Base-by-base conservation (phyloP, 2,329 filamentous ascomycete species). In the Pseudogymnoascus sp. region DNA sequence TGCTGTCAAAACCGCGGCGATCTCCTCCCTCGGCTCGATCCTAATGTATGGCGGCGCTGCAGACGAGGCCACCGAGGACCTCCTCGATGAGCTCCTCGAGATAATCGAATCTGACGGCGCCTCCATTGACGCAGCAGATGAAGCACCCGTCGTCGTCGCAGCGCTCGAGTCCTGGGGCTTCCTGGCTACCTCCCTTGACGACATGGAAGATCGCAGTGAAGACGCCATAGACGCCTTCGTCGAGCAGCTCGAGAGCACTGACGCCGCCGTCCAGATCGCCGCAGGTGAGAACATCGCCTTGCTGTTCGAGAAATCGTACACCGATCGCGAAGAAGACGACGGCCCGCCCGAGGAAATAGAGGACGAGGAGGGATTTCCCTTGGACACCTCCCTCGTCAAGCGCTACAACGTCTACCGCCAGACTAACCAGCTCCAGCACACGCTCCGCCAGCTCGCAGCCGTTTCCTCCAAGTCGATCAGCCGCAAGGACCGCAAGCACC, bases 241-340 rank as follows among this genome's bases (percentile, higher is more conserved):
- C 31, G 88, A 90, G 46, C 88, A 91, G 72, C 81, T 91, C 24
- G 82, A 88, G 43, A 87, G 84, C 68, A 79, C 78, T 40, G 83
- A 87, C 64, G 75, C 82, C 0, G 74, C 76, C 7, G 87, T 90
- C 0, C 87, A 89, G 69, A 83, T 89, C 59, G 86, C 88, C 0
- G 85, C 88, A 0, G 88, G 87, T 14, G 86, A 90, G 71, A 88
- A 88, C 69, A 89, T 91, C 67, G 88, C 88, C 0, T 75, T 90
- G 1, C 75, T 90, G 1, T 90, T 85, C 71, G 88, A 91, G 71
- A 89, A 89, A 73, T 88, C 65, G 65, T 77, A 66, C 6, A 76
- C 75, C 2, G 72, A 76, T 33, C 73, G 75, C 12, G 81, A 84
- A 41, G 77, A 80, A 1, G 77, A 79, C 5, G 76, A 78, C 26